phyloP scores from a whole-genome alignment of 2,329 filamentous ascomycete species.

The Colletotrichum higginsianum region DNA sequence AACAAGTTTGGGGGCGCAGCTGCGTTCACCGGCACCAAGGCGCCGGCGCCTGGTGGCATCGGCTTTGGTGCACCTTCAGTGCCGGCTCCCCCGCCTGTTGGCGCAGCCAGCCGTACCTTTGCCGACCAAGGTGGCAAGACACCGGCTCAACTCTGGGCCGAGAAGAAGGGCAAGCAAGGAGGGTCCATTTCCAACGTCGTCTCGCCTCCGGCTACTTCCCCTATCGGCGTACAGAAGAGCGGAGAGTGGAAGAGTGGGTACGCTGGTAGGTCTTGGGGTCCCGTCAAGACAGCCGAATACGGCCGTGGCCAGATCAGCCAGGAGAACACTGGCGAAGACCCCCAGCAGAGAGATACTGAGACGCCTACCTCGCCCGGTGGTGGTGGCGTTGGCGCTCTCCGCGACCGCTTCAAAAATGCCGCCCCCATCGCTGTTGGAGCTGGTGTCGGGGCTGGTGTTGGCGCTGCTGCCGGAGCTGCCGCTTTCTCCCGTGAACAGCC shows the following conservation, averaged over 20 bases:
- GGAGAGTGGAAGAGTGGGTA: conserved; percentile 96
- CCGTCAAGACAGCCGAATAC: conserved; percentile 82
- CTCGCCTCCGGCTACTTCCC: conserved; percentile 61
- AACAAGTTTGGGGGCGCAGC: conserved; percentile 84
- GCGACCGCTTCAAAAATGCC: conserved; percentile 87
- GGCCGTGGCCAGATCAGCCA: conserved; percentile 71
- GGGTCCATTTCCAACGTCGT: conserved; percentile 63
- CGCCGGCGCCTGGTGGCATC: conserved; percentile 81
- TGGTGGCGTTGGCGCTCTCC: conserved; percentile 80
- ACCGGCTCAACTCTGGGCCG: conserved; percentile 95
- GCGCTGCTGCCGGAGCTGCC: conserved; percentile 67
- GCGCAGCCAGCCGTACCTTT: conserved; percentile 90
- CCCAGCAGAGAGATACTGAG: conserved; percentile 61
- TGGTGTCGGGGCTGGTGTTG: conserved; percentile 48
- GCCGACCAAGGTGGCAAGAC: conserved; percentile 96
- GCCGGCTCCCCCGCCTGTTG: conserved; percentile 73
- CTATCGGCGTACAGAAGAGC: conserved; percentile 78
- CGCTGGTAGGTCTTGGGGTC: conserved; percentile 88
- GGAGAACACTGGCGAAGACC: conserved; percentile 74
- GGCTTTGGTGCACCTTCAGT: conserved; percentile 75
- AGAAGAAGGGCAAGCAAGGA: conserved; percentile 91
- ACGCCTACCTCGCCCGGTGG: conserved; percentile 70
- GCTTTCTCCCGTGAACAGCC: conserved; percentile 13
- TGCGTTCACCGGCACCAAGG: conserved; percentile 89
- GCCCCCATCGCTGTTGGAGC: conserved; percentile 73